These are phyloP conservation scores for Pleurotus giganteus DNA, from an alignment of 768 basidiomycete species.

Conservation along the genomic window DNA sequence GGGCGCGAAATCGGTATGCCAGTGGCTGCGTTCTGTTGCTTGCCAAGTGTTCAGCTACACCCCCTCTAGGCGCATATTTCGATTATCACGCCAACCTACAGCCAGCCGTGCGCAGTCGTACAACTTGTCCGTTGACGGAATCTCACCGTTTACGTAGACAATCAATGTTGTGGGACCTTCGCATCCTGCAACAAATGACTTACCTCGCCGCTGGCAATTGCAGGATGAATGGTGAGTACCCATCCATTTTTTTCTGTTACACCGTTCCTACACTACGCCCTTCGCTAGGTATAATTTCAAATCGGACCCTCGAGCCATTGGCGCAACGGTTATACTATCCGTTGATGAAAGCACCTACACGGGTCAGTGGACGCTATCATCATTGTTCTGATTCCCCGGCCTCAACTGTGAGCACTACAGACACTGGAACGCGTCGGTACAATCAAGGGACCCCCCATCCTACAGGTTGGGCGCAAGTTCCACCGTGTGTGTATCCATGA, in stretches of 20 bases:
- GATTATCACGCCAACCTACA: constrained; percentile 70
- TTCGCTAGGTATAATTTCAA: constrained; percentile 63
- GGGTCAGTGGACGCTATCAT: constrained; percentile 32
- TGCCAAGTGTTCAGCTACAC: not conserved
- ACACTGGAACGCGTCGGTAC: constrained; percentile 47
- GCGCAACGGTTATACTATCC: constrained; percentile 59
- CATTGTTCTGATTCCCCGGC: not conserved
- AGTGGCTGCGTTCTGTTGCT: constrained; percentile 8
- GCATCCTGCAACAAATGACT: constrained; percentile 60
- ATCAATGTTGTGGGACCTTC: constrained; percentile 53
- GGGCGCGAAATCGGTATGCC: constrained; percentile 55
- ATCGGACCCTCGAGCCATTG: constrained; percentile 63
- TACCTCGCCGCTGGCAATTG: constrained; percentile 52
- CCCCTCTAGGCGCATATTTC: constrained; percentile 51
- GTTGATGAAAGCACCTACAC: constrained; percentile 66
- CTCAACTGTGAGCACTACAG: constrained; percentile 22
- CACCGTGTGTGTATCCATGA: not conserved
- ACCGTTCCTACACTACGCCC: not conserved
- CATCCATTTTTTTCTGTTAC: not conserved
- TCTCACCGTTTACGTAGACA: constrained; percentile 35
- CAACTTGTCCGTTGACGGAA: constrained; percentile 9
- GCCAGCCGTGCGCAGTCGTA: constrained; percentile 48
- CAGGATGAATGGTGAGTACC: constrained; percentile 57
- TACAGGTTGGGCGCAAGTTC: constrained; percentile 44
- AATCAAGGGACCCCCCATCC: constrained; percentile 78